Conservation (phyloP, 257 asterid species). For the Forsythia suspensa region DNA sequence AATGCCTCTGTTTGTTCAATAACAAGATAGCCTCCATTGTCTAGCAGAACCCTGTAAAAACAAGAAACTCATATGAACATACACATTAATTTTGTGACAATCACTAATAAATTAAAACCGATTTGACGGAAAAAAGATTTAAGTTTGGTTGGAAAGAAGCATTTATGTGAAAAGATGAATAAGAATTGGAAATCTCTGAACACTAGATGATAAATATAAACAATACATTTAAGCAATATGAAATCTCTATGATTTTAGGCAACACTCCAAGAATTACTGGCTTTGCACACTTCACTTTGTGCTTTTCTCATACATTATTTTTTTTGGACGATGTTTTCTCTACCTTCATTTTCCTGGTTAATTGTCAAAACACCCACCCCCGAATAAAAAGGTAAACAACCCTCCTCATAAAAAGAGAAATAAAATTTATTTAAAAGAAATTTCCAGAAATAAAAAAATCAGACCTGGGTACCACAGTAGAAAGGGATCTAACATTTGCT, state of each 20-base stretch:
- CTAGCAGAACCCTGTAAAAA: conserved; percentile 75
- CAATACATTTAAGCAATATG: not conserved
- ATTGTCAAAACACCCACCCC: not conserved
- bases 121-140: not conserved
- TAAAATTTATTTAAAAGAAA: not conserved
- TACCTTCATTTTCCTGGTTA: not conserved
- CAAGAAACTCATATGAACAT: not conserved
- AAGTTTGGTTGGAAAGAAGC: not conserved
- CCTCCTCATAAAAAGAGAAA: not conserved
- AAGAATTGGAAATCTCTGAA: not conserved
- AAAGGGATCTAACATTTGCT: not conserved
- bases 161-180: conserved; percentile 7
- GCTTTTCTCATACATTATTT: not conserved
- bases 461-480: not conserved
- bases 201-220: conserved; percentile 14
- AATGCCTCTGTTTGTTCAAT: conserved; percentile 98
- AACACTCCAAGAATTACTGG: not conserved
- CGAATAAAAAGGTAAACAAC: not conserved
- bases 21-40: conserved; percentile 94
- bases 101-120: not conserved
- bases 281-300: not conserved
- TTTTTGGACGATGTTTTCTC: not conserved
- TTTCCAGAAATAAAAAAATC: not conserved
- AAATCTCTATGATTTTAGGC: not conserved
- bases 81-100: not conserved